phyloP scores from a whole-genome alignment of 352 stramenopile genomes.

The Pythium brassicae region DNA sequence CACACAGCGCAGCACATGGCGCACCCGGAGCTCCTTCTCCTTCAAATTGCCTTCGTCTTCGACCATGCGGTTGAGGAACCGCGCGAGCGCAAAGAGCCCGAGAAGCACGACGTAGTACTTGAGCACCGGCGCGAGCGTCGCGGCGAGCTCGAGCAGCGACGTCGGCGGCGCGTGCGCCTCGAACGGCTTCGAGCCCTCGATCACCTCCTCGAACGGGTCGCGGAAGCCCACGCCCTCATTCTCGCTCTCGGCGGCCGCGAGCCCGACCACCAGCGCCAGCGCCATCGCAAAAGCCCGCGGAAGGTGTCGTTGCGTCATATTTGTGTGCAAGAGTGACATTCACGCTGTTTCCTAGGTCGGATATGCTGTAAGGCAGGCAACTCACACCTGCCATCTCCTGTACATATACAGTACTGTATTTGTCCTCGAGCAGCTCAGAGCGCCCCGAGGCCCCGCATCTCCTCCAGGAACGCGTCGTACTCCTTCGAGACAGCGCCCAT shows the following conservation, averaged over 20 bases:
- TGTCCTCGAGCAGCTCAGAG: neutral
- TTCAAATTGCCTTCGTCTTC: conserved; percentile 42
- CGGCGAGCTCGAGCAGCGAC: conserved; percentile 51
- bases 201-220: conserved; percentile 2
- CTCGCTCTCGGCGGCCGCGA: neutral
- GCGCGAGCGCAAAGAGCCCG: conserved; percentile 48
- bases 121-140: conserved; percentile 50
- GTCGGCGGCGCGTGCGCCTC: conserved; percentile 22
- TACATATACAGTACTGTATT: no score
- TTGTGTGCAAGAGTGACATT: no score
- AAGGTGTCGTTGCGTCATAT: no score
- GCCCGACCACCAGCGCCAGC: neutral
- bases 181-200: conserved; percentile 3
- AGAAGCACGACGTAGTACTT: conserved; percentile 77
- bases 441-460: conserved; percentile 32
- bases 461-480: conserved; percentile 73
- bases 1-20: no score
- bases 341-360: no score
- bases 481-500: conserved; percentile 37
- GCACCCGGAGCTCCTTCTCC: conserved; percentile 27
- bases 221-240: neutral
- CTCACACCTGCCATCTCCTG: no score
- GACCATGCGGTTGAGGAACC: conserved; percentile 56
- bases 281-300: neutral
- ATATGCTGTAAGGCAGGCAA: no score